These are phyloP conservation scores for Luffa acutangula DNA, from an alignment of 306 rosid species.

Conservation along the genomic window DNA sequence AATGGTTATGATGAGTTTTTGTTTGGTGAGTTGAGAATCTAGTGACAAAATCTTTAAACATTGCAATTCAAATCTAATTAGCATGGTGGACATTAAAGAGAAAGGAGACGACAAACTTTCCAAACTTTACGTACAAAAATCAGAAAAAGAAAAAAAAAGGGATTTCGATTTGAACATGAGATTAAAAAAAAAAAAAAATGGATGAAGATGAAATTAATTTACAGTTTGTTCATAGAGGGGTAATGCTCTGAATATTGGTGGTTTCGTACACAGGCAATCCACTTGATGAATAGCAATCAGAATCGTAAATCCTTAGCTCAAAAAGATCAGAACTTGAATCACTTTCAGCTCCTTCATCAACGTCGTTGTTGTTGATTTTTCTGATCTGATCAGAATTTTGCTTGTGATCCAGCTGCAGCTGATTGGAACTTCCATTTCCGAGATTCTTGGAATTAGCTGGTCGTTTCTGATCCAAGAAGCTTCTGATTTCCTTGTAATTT, in stretches of 20 bases:
- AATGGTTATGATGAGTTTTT: not conserved
- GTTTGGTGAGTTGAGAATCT: not conserved
- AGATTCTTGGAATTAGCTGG: slow-evolving; percentile 1
- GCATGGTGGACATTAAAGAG: not conserved
- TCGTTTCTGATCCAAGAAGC: slow-evolving; percentile 1
- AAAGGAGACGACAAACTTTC: not conserved
- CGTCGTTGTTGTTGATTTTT: slow-evolving; percentile 14
- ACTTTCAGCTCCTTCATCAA: slow-evolving; percentile 66
- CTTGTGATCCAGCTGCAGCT: not conserved
- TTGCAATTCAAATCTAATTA: not conserved
- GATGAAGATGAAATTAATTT: not conserved
- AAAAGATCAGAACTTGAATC: slow-evolving; percentile 97
- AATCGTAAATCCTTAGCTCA: slow-evolving; percentile 76
- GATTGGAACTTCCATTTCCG: not conserved
- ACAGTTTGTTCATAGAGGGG: not conserved
- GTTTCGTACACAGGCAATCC: slow-evolving; percentile 90
- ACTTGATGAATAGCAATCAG: slow-evolving; percentile 45
- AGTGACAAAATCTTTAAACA: not conserved
- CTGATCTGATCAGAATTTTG: not conserved
- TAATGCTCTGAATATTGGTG: slow-evolving; percentile 79
- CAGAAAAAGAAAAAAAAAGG: not conserved
- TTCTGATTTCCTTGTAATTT: slow-evolving; percentile 47
- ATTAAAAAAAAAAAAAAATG: not conserved
- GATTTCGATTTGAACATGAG: not conserved
- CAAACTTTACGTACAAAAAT: not conserved